A percentile compares a stretch with the other conserved stretches of the same genome.
Conservation (phyloP, 805 yeast genomes). For the Candida koratica region DNA sequence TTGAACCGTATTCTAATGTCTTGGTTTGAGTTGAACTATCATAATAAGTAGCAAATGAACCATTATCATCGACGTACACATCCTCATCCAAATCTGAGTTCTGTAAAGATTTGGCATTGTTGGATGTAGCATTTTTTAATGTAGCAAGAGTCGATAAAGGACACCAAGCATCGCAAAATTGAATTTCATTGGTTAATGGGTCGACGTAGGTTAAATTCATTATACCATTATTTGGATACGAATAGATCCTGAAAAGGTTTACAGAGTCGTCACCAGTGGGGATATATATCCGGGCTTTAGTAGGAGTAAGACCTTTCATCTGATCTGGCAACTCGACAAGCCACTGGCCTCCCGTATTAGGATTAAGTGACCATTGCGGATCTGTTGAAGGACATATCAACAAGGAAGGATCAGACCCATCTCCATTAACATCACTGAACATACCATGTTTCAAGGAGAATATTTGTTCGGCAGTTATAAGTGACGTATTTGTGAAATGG, state of each 20-base stretch:
- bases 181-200: slow-evolving; percentile 55
- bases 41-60: slow-evolving; percentile 33
- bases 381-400: slow-evolving; percentile 56
- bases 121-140: slow-evolving; percentile 27
- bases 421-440: slow-evolving; percentile 46
- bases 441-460: slow-evolving; percentile 56
- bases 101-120: slow-evolving; percentile 22
- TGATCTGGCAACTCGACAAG: slow-evolving; percentile 53
- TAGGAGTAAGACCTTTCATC: slow-evolving; percentile 51
- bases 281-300: slow-evolving; percentile 69
- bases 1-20: slow-evolving; percentile 39
- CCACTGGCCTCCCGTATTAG: slow-evolving; percentile 60
- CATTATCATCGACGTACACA: slow-evolving; percentile 29
- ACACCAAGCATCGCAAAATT: slow-evolving; percentile 84
- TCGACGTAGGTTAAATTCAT: slow-evolving; percentile 88
- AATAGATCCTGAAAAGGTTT: slow-evolving; percentile 64
- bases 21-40: slow-evolving; percentile 32
- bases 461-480: slow-evolving; percentile 53
- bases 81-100: slow-evolving; percentile 22
- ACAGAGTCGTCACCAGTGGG: slow-evolving; percentile 51
- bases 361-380: slow-evolving; percentile 51
- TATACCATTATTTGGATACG: slow-evolving; percentile 79
- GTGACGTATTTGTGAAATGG: slow-evolving; percentile 37
- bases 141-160: slow-evolving; percentile 51
- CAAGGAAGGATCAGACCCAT: slow-evolving; percentile 22